Base-by-base conservation (phyloP, 805 yeast species). In the Debaryomyces maramus region DNA sequence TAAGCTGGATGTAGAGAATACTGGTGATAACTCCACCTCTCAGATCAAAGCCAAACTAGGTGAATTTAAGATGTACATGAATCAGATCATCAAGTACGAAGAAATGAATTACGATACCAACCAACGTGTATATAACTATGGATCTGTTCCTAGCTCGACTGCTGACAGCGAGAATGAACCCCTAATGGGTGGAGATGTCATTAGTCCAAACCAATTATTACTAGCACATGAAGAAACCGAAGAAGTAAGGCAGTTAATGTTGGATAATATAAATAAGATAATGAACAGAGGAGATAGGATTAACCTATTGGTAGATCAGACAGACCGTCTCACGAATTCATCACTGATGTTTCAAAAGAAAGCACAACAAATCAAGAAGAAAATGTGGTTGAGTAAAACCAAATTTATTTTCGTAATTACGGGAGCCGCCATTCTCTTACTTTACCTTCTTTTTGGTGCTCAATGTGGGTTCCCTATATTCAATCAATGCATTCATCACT, bases 221-320 rank as follows among this genome's bases (percentile, higher is more conserved):
- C 34, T 68, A 6, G 76, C 74, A 4, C 72, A 67, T 34, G 73
- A 67, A 41, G 89, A 85, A 44, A 72, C 84, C 15, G 78, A 77
- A 39, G 81, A 81, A 53, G 85, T 85, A 17, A 68, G 83, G 47
- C 75, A 75, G 38, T 60, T 85, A 45, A 83, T 85, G 89, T 74
- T 80, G 43, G 85, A 82, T 44, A 85, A 85, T 52, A 80, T 85
- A 39, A 88, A 81, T 51, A 73, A 79, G 55, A 73, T 88, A 18
- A 65, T 88, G 50, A 80, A 79, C 48, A 75, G 96, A 37, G 95
- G 95, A 15, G 96, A 88, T 52, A 75, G 85, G 38, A 78, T 88
- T 43, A 77, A 79, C 48, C 61, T 76, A 28, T 69, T 88, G 46
- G 91, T 88, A 21, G 86, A 83, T 58, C 88, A 88, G 58, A 88